Evolutionary conservation across 2,329 filamentous ascomycete species (phyloP), one percentile per base, ranked within the genome.

Genomic region (Calycina herbarum): DNA sequence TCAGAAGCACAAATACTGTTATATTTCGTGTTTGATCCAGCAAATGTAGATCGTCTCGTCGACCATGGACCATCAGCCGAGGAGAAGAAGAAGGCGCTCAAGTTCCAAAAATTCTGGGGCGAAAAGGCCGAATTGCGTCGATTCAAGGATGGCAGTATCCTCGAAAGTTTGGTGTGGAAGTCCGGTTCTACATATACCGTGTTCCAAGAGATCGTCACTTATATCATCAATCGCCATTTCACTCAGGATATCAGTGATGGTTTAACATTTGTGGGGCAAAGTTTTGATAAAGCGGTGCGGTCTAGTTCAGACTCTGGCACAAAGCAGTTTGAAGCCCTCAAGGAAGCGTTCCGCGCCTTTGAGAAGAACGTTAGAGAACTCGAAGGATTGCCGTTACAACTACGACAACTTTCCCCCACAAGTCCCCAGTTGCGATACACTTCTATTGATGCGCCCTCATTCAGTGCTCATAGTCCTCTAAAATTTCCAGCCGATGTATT

Each of bases 61-160:
- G 95, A 99, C 70, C 91, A 93, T 76, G 95, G 95, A 0, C 95
- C 95, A 5, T 81, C 89, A 0, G 92, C 93, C 1, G 94, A 98
- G 75, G 86, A 95, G 67, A 93, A 94, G 77, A 88, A 90, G 69
- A 92, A 93, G 69, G 90, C 93, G 29, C 87, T 88, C 10, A 84
- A 84, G 38, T 99, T 97, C 77, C 91, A 92, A 42, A 86, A 89
- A 40, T 98, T 99, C 76, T 99, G 96, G 95, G 95, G 94, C 6
- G 90, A 94, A 10, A 96, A 95, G 76, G 87, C 95, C 1, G 95
- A 99, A 77, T 83, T 99, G 57, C 87, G 95, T 69, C 91, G 95
- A 24, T 99, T 99, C 82, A 96, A 94, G 73, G 93, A 98, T 74
- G 95, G 95, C 27, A 94, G 90, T 72, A 97, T 99, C 70, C 83